Percentiles rank a stretch among this genome's conserved stretches.
These are phyloP conservation scores for Lachancea mirantina DNA, from an alignment of 805 yeast genomes.

Conservation along the genomic window DNA sequence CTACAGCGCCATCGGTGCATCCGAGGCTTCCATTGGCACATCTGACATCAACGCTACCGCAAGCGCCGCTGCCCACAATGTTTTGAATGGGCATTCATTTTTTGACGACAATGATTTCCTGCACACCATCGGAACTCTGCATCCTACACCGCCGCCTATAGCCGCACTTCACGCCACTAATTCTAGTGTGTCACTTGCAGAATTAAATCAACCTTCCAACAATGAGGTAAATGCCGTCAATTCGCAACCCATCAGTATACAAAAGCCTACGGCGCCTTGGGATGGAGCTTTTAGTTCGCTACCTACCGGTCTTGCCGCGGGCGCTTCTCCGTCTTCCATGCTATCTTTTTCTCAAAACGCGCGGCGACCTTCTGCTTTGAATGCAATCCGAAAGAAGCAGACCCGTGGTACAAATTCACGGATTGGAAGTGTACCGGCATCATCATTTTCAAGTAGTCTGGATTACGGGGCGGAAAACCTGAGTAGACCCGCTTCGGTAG, in stretches of 20 bases:
- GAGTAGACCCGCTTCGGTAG: slow-evolving; percentile 1
- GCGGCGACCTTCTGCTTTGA: slow-evolving; percentile 6
- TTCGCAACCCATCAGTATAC: slow-evolving; percentile 10
- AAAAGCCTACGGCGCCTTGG: slow-evolving; percentile 8
- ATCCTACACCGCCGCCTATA: slow-evolving; percentile 4
- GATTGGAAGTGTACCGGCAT: slow-evolving; percentile 7
- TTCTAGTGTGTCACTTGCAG: slow-evolving; percentile 9
- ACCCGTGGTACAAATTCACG: slow-evolving; percentile 8
- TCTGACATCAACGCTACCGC: slow-evolving; percentile 2
- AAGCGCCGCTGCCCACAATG: slow-evolving; percentile 4
- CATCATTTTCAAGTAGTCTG: slow-evolving; percentile 3
- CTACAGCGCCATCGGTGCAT: slow-evolving; percentile 1
- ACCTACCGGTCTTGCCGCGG: too few relatives aligned
- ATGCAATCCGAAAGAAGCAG: slow-evolving; percentile 11
- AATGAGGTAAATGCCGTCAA: too few relatives aligned
- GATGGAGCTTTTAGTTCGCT: slow-evolving; percentile 4
- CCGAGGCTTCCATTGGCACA: not conserved
- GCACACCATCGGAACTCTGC: slow-evolving; percentile 2
- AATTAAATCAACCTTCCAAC: slow-evolving; percentile 4
- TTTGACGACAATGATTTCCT: slow-evolving; percentile 9
- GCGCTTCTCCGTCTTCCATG: too few relatives aligned
- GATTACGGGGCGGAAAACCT: not conserved
- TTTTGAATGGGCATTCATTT: slow-evolving; percentile 6
- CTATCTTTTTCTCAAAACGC: slow-evolving; percentile 9
- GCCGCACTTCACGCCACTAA: slow-evolving; percentile 11